Conservation (phyloP, 2,329 filamentous ascomycete species). For the Cladobotryum mycophilum region DNA sequence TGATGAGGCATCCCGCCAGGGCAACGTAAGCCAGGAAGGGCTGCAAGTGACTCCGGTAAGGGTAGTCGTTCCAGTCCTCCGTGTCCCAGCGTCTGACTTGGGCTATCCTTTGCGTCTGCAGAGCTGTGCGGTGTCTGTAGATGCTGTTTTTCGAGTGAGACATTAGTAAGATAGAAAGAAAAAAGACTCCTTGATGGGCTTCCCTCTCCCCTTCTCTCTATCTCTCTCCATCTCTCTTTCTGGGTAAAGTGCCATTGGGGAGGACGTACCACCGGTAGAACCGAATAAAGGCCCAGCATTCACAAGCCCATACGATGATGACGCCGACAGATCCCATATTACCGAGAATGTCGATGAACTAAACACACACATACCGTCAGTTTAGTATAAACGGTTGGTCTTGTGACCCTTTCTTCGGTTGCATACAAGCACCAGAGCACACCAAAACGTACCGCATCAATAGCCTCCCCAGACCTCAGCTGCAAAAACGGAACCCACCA, state of each 20-base stretch:
- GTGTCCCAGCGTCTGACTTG: slow-evolving; percentile 22
- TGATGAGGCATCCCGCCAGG: slow-evolving; percentile 28
- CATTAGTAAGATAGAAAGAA: no score
- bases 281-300: slow-evolving; percentile 34
- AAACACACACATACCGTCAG: background rate
- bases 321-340: slow-evolving; percentile 31
- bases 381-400: background rate
- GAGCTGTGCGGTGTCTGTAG: slow-evolving; percentile 16
- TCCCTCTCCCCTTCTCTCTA: background rate
- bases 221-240: no score
- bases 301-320: slow-evolving; percentile 35
- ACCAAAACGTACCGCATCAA: background rate
- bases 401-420: no score
- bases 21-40: slow-evolving; percentile 31
- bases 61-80: slow-evolving; percentile 25
- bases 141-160: slow-evolving; percentile 12
- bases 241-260: no score
- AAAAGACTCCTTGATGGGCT: background rate
- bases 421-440: no score
- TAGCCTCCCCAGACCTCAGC: slow-evolving; percentile 14
- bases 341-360: slow-evolving; percentile 35
- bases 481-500: slow-evolving; percentile 37
- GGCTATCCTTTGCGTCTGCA: slow-evolving; percentile 17
- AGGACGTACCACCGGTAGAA: slow-evolving; percentile 29
- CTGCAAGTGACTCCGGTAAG: slow-evolving; percentile 33